These are phyloP conservation scores for Podila epigama DNA, from an alignment of 192 early-diverging fungal genomes.

Conservation along the genomic window DNA sequence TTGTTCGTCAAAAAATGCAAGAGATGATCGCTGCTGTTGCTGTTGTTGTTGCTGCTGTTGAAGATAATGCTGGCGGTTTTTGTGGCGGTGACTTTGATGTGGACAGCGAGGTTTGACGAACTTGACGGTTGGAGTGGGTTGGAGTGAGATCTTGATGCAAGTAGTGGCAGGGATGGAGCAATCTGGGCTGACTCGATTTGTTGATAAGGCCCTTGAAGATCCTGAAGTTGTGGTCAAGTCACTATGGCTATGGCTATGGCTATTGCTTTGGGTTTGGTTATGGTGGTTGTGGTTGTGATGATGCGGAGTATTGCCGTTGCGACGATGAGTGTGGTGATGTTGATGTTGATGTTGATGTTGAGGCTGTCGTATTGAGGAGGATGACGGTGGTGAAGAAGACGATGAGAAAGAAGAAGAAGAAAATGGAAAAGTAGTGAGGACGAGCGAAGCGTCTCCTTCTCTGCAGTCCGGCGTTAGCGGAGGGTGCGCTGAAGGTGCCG, in stretches of 20 bases:
- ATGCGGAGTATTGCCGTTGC: too few species aligned
- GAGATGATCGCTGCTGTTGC: slow-evolving; percentile 6
- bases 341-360: background rate
- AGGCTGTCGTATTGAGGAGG: background rate
- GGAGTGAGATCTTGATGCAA: slow-evolving; percentile 48
- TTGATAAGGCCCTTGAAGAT: too few species aligned
- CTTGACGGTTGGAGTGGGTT: slow-evolving; percentile 29
- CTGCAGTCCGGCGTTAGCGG: background rate
- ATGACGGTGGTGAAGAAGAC: background rate
- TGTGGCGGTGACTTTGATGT: slow-evolving; percentile 17
- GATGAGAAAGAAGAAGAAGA: background rate
- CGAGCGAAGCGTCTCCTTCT: background rate
- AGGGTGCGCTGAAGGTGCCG: background rate
- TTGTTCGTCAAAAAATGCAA: background rate
- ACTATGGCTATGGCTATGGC: background rate
- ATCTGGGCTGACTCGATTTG: slow-evolving; percentile 35
- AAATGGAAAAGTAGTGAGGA: background rate
- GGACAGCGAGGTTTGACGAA: slow-evolving; percentile 45
- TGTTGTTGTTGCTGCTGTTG: slow-evolving; percentile 28
- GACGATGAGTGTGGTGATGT: slow-evolving; percentile 3
- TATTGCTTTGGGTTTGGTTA: background rate
- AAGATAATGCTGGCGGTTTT: slow-evolving; percentile 12
- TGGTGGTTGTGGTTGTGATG: background rate
- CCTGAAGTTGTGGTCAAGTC: background rate
- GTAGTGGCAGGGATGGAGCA: slow-evolving; percentile 45